Base-by-base conservation (phyloP, 2,329 filamentous ascomycete genomes). In the Chalaropsis thielavioides region DNA sequence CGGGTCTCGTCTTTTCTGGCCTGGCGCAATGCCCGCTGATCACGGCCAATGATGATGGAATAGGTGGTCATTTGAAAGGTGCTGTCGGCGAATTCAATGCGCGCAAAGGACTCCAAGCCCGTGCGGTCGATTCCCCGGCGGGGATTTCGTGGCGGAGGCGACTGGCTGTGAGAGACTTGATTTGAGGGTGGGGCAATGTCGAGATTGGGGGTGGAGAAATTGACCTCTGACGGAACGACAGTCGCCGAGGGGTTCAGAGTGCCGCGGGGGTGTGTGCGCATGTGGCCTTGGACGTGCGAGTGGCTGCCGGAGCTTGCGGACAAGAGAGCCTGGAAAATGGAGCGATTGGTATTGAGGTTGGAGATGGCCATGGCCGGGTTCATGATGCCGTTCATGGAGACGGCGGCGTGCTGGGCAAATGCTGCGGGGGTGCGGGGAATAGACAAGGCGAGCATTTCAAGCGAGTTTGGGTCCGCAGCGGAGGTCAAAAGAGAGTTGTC, bases 51-150 rank as follows among this genome's bases (percentile, higher is more conserved):
- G 65, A 88, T 82, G 69, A 91, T 81, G 63, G 83, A 80, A 70
- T 86, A 86, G 1, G 87, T 90, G 62, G 85, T 89, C 84, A 92
- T 88, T 74, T 89, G 88, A 73, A 89, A 91, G 65, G 85, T 81
- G 71, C 87, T 87, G 76, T 92, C 88, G 69, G 82, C 80, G 72
- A 92, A 91, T 70, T 85, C 82, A 67, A 92, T 77, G 63, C 79
- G 77, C 54, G 81, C 81, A 72, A 83, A 84, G 2, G 81, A 83
- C 70, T 83, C 79, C 15, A 84, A 73, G 60, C 74, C 75, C 17
- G 54, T 62, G 17, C 22, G 51, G 31, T 58, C 62, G 46, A 64
- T 31, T 8, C 19, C 51, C 7, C 51, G 49, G 11, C 62, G 46
- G 17, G 15, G 22, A 44, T 59, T 64, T 5, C 62, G 62, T 41